Evolutionary conservation across 495 filamentous ascomycete genomes (phyloP).

Genomic region (Aspergillus sparsus): DNA sequence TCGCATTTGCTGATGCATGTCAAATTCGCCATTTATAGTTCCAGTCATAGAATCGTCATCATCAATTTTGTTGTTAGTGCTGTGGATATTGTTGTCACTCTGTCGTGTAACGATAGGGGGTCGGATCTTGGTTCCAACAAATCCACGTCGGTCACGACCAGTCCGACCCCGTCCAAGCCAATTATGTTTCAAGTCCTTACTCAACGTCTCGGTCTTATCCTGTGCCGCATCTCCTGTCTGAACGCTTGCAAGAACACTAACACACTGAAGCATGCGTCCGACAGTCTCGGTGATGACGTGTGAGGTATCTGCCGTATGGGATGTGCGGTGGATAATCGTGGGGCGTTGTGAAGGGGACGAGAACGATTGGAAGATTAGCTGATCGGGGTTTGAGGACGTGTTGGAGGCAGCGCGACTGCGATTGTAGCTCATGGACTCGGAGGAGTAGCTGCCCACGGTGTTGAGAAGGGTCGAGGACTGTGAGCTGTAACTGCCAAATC

Average conservation of each 20-base stretch:
- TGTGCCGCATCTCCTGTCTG: slow-evolving; percentile 72
- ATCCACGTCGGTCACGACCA: slow-evolving; percentile 83
- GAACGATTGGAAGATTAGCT: slow-evolving; percentile 53
- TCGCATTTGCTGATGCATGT: slow-evolving; percentile 25
- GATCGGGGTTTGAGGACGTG: slow-evolving; percentile 64
- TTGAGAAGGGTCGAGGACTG: slow-evolving; percentile 71
- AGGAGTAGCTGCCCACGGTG: slow-evolving; percentile 52
- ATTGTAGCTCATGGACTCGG: slow-evolving; percentile 44
- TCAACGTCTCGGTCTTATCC: slow-evolving; percentile 77
- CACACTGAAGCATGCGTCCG: slow-evolving; percentile 93
- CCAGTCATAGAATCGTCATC: slow-evolving; percentile 23
- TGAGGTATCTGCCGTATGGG: slow-evolving; percentile 59
- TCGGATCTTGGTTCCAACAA: slow-evolving; percentile 69
- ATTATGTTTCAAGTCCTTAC: slow-evolving; percentile 87
- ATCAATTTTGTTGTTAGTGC: background rate
- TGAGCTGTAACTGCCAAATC: slow-evolving; percentile 70
- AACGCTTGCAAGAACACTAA: slow-evolving; percentile 82
- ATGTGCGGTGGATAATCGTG: slow-evolving; percentile 42
- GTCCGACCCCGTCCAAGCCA: slow-evolving; percentile 92
- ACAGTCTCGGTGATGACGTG: slow-evolving; percentile 88
- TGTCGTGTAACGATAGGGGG: slow-evolving; percentile 37
- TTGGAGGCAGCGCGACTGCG: slow-evolving; percentile 81
- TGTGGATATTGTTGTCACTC: slow-evolving; percentile 6
- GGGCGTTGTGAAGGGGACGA: slow-evolving; percentile 52
- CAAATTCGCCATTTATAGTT: slow-evolving; percentile 22